phyloP scores from a whole-genome alignment of 2,329 filamentous ascomycete species.

The Saccharata proteae region DNA sequence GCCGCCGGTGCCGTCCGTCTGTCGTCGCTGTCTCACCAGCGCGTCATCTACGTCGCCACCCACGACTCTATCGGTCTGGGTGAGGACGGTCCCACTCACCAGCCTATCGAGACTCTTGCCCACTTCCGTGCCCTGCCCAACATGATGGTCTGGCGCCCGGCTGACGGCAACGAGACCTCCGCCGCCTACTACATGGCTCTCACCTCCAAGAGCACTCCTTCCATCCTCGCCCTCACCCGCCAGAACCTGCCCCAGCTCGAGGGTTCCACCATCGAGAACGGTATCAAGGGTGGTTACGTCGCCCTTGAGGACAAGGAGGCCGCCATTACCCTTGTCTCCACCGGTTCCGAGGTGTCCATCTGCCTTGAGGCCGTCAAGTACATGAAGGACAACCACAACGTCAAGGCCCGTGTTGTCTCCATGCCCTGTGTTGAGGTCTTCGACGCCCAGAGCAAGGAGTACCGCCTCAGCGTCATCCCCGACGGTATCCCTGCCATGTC shows the following conservation, averaged over 20 bases:
- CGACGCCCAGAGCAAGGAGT: conserved; percentile 85
- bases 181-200: conserved; percentile 95
- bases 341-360: conserved; percentile 91
- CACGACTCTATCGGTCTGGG: conserved; percentile 99
- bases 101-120: conserved; percentile 95
- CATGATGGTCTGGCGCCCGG: conserved; percentile 98
- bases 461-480: conserved; percentile 83
- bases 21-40: conserved; percentile 80
- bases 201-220: conserved; percentile 79
- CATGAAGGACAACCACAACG: conserved; percentile 74
- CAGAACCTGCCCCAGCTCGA: conserved; percentile 98
- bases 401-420: conserved; percentile 86
- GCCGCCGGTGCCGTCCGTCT: conserved; percentile 90
- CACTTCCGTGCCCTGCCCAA: conserved; percentile 99
- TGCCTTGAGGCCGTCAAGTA: conserved; percentile 86
- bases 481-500: conserved; percentile 88
- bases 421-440: conserved; percentile 97
- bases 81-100: conserved; percentile 96
- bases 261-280: conserved; percentile 79
- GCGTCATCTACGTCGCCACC: conserved; percentile 89
- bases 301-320: conserved; percentile 74
- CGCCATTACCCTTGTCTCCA: conserved; percentile 79
- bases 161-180: conserved; percentile 95
- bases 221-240: conserved; percentile 86
- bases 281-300: conserved; percentile 91